Base-by-base conservation (phyloP, 768 basidiomycete species). In the Lentinula sp. region DNA sequence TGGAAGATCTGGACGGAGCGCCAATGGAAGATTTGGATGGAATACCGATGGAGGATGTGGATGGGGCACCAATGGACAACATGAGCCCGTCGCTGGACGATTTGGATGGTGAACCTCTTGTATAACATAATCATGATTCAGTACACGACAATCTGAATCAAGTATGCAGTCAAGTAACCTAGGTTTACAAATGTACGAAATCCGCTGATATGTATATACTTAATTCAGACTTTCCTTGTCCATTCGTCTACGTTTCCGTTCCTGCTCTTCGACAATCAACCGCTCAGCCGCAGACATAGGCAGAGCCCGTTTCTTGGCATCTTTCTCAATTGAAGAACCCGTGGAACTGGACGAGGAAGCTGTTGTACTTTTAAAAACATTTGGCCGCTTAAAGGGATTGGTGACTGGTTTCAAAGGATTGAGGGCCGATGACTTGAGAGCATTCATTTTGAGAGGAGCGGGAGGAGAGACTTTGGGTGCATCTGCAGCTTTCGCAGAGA, bases 261-360 rank as follows among this genome's bases (percentile, higher is more conserved):
- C 93, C 74, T 91, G 90, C 33, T 97, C 94, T 77, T 98, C 96
- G 61, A 86, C 65, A 62, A 97, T 95, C 61, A 98, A 73, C 64
- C 83, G 79, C 73, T 98, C 95, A 15, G 91, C 91, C 28, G 91
- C 91, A 66, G 86, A 85, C 82, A 95, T 84, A 18, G 81, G 77
- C 54, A 84, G 76, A 10, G 81, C 82, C 5, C 81, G 67, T 43
- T 87, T 80, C 75, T 89, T 88, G 79, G 81, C 85, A 48, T 84
- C 83, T 41, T 78, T 81, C 10, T 62, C 66, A 62, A 73, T 70
- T 46, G 74, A 75, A 50, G 69, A 67, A 9, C 73, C 78, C 0
- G 66, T 39, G 33, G 70, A 59, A 48, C 78, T 70, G 15, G 74
- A 62, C 1, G 76, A 66, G 23, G 75, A 52, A 6, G 72, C 61